Evolutionary conservation across 345 rosid genomes (phyloP).

Genomic region (Citrus maxima): DNA sequence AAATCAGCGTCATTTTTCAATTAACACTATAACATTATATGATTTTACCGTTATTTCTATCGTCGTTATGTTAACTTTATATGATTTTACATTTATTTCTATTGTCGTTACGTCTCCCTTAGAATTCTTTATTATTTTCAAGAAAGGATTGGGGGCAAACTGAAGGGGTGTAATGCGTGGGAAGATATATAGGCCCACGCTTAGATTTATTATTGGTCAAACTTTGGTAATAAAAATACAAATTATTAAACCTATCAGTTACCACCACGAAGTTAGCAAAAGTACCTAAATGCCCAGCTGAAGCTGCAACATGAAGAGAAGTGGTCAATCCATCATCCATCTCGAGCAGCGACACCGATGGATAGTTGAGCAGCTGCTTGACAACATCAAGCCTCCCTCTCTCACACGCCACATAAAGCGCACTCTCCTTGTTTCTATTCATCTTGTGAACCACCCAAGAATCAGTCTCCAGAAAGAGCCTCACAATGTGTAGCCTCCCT

Average conservation of each 20-base stretch:
- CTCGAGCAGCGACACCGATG: conserved; percentile 27
- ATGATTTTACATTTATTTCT: too few species aligned
- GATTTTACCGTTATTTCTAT: too few species aligned
- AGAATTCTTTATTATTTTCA: too few species aligned
- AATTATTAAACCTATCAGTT: neutral
- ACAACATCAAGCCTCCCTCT: conserved; percentile 31
- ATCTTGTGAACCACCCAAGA: conserved; percentile 20
- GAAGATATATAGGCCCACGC: too few species aligned
- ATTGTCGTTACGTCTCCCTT: too few species aligned
- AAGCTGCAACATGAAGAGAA: conserved; percentile 45
- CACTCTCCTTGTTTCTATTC: conserved; percentile 13
- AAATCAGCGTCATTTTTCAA: too few species aligned
- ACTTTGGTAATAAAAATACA: neutral
- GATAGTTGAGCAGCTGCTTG: conserved; percentile 18
- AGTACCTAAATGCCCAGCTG: conserved; percentile 37
- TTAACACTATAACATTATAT: too few species aligned
- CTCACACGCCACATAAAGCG: conserved; percentile 28
- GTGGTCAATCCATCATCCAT: conserved; percentile 23
- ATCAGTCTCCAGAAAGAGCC: conserved; percentile 25
- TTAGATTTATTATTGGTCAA: neutral
- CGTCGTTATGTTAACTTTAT: too few species aligned
- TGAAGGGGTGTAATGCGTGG: too few species aligned
- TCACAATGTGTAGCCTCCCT: conserved; percentile 35
- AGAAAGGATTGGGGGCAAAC: too few species aligned
- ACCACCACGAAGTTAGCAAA: neutral